Base-by-base conservation (phyloP, 2,329 filamentous ascomycete genomes). In the Cytospora piceicola region DNA sequence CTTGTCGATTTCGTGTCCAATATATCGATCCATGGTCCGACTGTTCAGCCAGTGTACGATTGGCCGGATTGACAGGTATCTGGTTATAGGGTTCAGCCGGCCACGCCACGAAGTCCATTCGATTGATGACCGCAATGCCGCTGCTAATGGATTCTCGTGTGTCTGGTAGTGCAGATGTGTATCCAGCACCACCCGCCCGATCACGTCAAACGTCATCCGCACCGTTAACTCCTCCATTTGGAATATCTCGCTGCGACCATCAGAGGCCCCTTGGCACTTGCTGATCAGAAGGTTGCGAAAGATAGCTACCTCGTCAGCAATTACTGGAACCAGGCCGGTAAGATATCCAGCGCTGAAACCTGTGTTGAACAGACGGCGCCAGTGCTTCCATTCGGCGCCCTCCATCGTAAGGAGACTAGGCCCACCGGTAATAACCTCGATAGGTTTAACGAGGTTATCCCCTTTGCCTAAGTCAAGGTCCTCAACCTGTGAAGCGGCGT, bases 401-500 rank as follows among this genome's bases (percentile, higher is more conserved):
- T 58, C 34, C 55, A 58, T 58, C 6, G 55, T 58, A 11, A 58
- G 36, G 12, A 58, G 55, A 17, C 34, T 42, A 2, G 55, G 55
- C 24, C 55, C 55, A 17, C 55, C 55, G 2, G 36, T 75, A 34
- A 72, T 72, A 24, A 62, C 67, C 54, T 72, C 73, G 2, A 74
- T 58, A 12, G 61, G 39, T 2, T 67, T 68, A 14, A 65, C 42
- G 7, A 74, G 69, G 49, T 68, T 70, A n/a, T 73, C 69, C 0
- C 69, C 71, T 22, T 72, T 72, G 59, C 67, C 64, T 24, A 71
- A 63, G 22, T 55, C 66, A 3, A 67, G 68, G 14, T 69, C 60
- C 46, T 71, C 69, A 6, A 71, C 67, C 57, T 72, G 69, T 14
- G 68, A 63, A 1, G 70, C 69, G 1, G 51, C 61, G 8, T 58